These are phyloP conservation scores for Neoscytalidium dimidiatum DNA, from an alignment of 2,329 filamentous ascomycete species.

Conservation along the genomic window DNA sequence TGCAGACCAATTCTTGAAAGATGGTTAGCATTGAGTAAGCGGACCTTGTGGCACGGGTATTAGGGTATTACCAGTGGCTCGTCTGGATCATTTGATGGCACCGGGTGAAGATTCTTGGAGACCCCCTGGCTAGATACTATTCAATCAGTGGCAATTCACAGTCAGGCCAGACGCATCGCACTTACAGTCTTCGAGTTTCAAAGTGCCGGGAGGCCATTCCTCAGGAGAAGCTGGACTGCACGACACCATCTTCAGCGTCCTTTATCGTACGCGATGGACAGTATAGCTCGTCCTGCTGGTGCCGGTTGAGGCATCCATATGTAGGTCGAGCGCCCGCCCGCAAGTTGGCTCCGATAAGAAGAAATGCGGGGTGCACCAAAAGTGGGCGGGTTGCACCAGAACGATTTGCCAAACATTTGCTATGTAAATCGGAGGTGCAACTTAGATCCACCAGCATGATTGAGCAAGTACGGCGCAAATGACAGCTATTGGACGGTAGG, in stretches of 20 bases:
- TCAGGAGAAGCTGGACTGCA: neutral
- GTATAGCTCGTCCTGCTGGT: neutral
- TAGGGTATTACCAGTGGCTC: neutral
- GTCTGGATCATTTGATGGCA: neutral
- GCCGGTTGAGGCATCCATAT: neutral
- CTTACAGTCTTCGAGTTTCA: neutral
- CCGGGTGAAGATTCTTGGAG: neutral
- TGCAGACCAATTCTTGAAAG: conserved; percentile 45
- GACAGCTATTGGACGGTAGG: neutral
- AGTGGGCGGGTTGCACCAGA: neutral
- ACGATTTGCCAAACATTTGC: neutral
- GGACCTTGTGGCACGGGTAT: too few species aligned
- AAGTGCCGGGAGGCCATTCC: neutral
- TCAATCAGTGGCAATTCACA: neutral
- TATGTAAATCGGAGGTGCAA: neutral
- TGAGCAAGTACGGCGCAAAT: neutral
- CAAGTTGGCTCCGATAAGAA: neutral
- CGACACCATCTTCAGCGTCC: neutral
- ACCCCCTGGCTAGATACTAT: neutral
- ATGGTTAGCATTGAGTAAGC: too few species aligned
- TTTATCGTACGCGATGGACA: neutral
- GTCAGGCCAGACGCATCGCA: neutral
- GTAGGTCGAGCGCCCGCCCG: neutral
- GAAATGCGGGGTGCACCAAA: neutral
- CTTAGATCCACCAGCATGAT: too few species aligned